Conservation (phyloP, 495 filamentous ascomycete species). For the Jackrogersella minutella region DNA sequence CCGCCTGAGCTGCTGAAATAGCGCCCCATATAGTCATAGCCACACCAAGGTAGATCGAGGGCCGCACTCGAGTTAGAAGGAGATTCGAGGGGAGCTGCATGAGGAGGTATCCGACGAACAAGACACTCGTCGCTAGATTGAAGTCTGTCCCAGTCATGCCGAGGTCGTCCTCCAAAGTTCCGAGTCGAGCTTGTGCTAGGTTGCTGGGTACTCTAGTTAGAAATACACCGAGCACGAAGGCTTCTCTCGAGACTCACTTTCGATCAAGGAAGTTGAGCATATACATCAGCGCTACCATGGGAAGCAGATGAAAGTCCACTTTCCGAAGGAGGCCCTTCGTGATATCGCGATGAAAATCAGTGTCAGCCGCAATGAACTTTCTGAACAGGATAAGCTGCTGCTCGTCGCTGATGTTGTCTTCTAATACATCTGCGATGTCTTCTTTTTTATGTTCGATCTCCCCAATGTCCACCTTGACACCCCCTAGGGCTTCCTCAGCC, state of each 20-base stretch:
- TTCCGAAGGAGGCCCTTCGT: constrained; percentile 47
- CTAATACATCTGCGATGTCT: constrained; percentile 8
- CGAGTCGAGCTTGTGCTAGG: constrained; percentile 53
- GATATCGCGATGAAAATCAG: constrained; percentile 37
- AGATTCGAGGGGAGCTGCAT: constrained; percentile 67
- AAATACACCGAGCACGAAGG: neutral
- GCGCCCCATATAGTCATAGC: constrained; percentile 70
- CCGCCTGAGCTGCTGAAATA: constrained; percentile 65
- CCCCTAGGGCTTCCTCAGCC: constrained; percentile 16
- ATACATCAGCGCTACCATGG: constrained; percentile 54
- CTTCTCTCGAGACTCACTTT: constrained; percentile 34
- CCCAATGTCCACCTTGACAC: constrained; percentile 10
- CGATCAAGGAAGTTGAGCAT: constrained; percentile 58
- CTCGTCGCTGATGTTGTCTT: constrained; percentile 28
- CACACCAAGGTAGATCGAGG: constrained; percentile 53
- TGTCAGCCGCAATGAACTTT: constrained; percentile 39
- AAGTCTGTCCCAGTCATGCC: constrained; percentile 57
- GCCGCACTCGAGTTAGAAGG: constrained; percentile 54
- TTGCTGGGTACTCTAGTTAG: constrained; percentile 39
- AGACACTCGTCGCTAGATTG: constrained; percentile 64
- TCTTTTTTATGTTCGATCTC: constrained; percentile 30
- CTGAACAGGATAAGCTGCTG: constrained; percentile 33
- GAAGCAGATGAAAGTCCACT: constrained; percentile 53
- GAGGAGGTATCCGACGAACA: constrained; percentile 65
- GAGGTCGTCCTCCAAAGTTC: constrained; percentile 56